Conservation (phyloP, 192 early-diverging fungal species). For the Glomus cerebriforme region DNA sequence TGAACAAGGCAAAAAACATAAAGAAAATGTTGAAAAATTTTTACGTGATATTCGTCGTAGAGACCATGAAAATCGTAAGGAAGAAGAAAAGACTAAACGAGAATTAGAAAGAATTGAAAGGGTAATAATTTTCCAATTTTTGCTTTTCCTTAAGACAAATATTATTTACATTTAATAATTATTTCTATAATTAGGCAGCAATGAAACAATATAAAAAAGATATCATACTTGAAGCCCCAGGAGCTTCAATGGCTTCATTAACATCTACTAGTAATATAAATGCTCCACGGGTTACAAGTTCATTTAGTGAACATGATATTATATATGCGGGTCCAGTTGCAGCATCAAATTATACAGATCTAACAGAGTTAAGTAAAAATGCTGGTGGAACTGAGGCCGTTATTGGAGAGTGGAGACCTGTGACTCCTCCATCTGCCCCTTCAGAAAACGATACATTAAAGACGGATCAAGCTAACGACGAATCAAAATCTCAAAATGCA, state of each 20-base stretch:
- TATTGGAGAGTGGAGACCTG: conserved; percentile 43
- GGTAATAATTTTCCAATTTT: conserved; percentile 30
- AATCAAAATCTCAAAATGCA: background rate
- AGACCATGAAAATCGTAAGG: conserved; percentile 51
- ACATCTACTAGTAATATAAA: background rate
- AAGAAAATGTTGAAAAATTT: conserved; percentile 78
- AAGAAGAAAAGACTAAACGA: conserved; percentile 56
- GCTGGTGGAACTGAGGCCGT: conserved; percentile 9
- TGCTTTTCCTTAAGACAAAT: background rate
- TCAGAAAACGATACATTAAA: no score
- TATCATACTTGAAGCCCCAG: conserved; percentile 39
- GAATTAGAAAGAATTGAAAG: conserved; percentile 72
- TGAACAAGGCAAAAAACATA: conserved; percentile 79
- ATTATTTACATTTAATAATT: background rate
- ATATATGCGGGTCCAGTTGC: background rate
- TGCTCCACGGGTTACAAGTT: background rate
- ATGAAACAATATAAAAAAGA: conserved; percentile 47
- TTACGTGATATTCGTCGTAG: conserved; percentile 66
- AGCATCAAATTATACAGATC: background rate
- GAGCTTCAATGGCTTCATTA: conserved; percentile 12
- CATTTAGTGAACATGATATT: background rate
- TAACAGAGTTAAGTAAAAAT: background rate
- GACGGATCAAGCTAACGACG: background rate
- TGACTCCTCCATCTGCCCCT: conserved; percentile 35
- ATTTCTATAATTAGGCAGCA: conserved; percentile 35